These are phyloP conservation scores for Venustampulla echinocandica DNA, from an alignment of 495 filamentous ascomycete species.

Conservation along the genomic window DNA sequence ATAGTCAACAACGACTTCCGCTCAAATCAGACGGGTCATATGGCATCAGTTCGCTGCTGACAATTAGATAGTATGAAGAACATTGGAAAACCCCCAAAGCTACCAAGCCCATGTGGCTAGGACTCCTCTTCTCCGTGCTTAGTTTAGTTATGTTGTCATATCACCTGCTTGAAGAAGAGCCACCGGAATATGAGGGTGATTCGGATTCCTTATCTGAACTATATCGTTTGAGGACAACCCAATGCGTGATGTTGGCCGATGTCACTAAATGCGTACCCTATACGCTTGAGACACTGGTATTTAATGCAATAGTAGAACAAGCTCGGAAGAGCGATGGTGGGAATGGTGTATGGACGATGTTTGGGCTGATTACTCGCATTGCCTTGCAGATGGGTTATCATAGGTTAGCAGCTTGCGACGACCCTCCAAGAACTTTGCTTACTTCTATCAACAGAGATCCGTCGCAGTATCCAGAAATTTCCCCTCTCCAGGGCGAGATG, in stretches of 20 bases:
- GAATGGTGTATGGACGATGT: conserved; percentile 28
- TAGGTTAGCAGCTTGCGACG: not conserved
- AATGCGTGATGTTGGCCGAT: conserved; percentile 39
- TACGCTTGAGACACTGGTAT: conserved; percentile 30
- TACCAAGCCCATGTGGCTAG: conserved; percentile 23
- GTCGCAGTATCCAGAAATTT: conserved; percentile 70
- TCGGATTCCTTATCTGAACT: conserved; percentile 46
- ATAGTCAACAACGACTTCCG: too few relatives aligned
- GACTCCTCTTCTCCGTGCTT: conserved; percentile 51
- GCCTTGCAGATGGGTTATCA: conserved; percentile 37
- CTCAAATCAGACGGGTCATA: too few relatives aligned
- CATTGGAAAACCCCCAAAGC: conserved; percentile 15
- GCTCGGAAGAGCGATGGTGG: conserved; percentile 18
- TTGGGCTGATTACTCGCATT: conserved; percentile 28
- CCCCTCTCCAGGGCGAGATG: conserved; percentile 64
- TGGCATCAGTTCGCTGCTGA: too few relatives aligned
- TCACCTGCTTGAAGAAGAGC: conserved; percentile 52
- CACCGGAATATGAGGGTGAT: conserved; percentile 54
- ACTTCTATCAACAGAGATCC: conserved; percentile 51
- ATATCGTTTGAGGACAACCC: conserved; percentile 37
- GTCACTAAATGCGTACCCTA: conserved; percentile 36
- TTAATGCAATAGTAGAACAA: conserved; percentile 25
- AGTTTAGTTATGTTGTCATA: conserved; percentile 62
- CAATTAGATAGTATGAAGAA: conserved; percentile 14
- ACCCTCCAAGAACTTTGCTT: not conserved